Percentiles rank a stretch among this genome's conserved stretches.
These are phyloP conservation scores for Myxozyma vanderwaltii DNA, from an alignment of 805 yeast genomes.

Conservation along the genomic window DNA sequence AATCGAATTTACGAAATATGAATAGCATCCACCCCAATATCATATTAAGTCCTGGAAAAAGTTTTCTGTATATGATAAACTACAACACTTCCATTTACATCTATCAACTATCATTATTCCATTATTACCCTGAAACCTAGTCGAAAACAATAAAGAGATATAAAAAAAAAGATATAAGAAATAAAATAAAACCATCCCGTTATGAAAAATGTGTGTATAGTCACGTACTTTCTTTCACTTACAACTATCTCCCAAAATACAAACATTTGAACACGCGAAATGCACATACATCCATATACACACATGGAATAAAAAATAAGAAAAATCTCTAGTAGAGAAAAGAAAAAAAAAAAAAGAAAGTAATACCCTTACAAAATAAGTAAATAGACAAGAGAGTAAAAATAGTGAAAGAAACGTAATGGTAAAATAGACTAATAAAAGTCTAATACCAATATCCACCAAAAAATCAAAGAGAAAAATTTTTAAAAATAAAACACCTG, in stretches of 20 bases:
- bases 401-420: no score
- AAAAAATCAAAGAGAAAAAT: not conserved
- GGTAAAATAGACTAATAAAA: not conserved
- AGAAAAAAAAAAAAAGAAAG: not conserved
- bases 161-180: not conserved
- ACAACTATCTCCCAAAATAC: not conserved
- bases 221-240: not conserved
- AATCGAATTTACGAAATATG: no score
- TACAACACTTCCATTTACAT: not conserved
- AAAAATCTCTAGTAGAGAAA: not conserved
- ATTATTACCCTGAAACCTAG: not conserved
- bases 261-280: not conserved
- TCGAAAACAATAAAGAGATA: no score
- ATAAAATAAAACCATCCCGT: not conserved
- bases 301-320: not conserved
- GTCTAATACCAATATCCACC: not conserved
- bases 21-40: no score
- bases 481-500: not conserved
- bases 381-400: no score
- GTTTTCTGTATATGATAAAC: not conserved
- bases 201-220: not conserved
- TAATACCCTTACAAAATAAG: not conserved
- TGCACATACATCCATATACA: constrained; percentile 1
- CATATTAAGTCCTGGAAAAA: no score
- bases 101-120: not conserved